Evolutionary conservation across 371 early-diverging fungal genomes (phyloP).

Genomic region (Apophysomyces ossiformis): DNA sequence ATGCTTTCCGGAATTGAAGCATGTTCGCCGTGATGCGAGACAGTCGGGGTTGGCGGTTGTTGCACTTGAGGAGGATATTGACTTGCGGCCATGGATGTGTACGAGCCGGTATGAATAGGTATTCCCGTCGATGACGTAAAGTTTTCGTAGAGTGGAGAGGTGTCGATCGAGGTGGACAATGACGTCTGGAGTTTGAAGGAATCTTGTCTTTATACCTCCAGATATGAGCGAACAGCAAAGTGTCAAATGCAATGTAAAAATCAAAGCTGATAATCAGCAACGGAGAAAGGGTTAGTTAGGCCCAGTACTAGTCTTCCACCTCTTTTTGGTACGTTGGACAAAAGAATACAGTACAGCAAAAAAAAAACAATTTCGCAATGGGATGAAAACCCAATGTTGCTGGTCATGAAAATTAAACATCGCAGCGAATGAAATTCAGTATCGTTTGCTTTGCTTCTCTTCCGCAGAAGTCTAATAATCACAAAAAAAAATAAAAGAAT

Average conservation of each 20-base stretch:
- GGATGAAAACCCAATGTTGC: too few relatives aligned
- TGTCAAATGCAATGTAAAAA: background rate
- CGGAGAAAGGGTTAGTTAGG: background rate
- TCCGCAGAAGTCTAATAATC: too few relatives aligned
- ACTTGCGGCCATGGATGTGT: conserved; percentile 12
- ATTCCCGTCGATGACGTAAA: conserved; percentile 8
- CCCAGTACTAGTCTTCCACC: conserved; percentile 1
- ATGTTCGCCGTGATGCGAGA: conserved; percentile 3
- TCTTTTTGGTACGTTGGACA: conserved; percentile 10
- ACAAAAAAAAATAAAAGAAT: too few relatives aligned
- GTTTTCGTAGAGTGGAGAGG: background rate
- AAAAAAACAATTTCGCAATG: too few relatives aligned
- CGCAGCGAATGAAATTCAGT: too few relatives aligned
- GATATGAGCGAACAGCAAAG: background rate
- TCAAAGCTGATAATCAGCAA: conserved; percentile 1
- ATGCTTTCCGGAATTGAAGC: conserved; percentile 38
- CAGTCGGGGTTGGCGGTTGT: background rate
- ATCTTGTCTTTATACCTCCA: background rate
- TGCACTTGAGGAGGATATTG: conserved; percentile 5
- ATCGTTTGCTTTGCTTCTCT: too few relatives aligned
- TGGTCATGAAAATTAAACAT: too few relatives aligned
- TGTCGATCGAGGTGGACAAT: conserved; percentile 3
- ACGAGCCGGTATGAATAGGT: background rate
- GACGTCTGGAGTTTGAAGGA: background rate
- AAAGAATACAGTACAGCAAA: background rate